Evolutionary conservation across 73 alveolate species (phyloP).

Genomic region (Symbiodinium natans): DNA sequence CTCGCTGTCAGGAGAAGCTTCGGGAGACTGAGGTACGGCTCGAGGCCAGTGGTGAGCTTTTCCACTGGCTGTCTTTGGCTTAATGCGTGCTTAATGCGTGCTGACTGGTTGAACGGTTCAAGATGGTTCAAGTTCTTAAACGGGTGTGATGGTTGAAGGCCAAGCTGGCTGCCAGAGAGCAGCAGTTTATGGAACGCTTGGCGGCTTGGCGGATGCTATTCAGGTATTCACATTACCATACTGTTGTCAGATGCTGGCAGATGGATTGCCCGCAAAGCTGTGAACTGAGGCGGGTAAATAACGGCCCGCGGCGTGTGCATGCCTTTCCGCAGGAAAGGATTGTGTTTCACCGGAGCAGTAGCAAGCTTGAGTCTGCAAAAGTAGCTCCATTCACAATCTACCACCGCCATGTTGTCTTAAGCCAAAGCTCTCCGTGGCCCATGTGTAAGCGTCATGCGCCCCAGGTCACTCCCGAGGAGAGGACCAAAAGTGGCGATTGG

Average conservation of each 20-base stretch:
- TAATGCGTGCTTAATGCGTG: neutral
- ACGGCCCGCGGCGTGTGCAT: neutral
- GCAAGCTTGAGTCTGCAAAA: neutral
- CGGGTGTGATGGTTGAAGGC: neutral
- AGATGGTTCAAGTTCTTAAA: neutral
- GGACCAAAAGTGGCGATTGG: too few species aligned
- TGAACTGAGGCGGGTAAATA: neutral
- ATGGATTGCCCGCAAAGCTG: neutral
- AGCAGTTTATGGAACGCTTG: conserved; percentile 91
- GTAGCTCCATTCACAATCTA: neutral
- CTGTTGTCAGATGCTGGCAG: neutral
- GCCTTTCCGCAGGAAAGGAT: neutral
- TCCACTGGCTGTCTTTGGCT: too few species aligned
- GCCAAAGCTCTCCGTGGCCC: too few species aligned
- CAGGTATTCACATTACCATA: too few species aligned
- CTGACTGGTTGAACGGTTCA: neutral
- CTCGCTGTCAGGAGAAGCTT: conserved; percentile 51
- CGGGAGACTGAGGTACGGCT: conserved; percentile 74
- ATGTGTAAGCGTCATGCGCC: too few species aligned
- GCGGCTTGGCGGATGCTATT: neutral
- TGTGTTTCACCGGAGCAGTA: neutral
- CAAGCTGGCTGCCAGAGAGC: conserved; percentile 77
- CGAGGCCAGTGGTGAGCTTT: conserved; percentile 4
- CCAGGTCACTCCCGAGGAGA: too few species aligned
- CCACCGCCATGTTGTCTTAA: too few species aligned